Percentiles rank a stretch among this genome's conserved stretches.
Evolutionary conservation across 352 stramenopile species (phyloP).

Genomic region (Phytopythium oedochilum): DNA sequence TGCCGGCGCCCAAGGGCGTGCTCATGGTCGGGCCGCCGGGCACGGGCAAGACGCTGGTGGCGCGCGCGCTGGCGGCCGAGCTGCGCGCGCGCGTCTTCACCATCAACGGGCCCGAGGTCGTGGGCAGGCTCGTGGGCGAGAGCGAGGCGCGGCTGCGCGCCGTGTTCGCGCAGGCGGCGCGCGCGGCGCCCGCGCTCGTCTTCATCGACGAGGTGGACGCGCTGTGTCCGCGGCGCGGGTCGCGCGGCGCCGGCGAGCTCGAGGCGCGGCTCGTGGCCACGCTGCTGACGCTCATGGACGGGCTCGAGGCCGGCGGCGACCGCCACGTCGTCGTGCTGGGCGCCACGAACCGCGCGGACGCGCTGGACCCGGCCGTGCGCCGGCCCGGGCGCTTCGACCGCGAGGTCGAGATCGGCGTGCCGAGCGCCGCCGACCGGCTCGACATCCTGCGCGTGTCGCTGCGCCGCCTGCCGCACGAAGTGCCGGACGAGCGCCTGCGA

Average conservation of each 20-base stretch:
- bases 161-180: conserved; percentile 51
- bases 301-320: conserved; percentile 36
- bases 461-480: conserved; percentile 76
- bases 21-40: conserved; percentile 95
- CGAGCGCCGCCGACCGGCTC: conserved; percentile 88
- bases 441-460: conserved; percentile 93
- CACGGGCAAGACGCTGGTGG: conserved; percentile 96
- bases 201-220: conserved; percentile 92
- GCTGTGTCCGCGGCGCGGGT: conserved; percentile 84
- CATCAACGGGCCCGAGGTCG: conserved; percentile 96
- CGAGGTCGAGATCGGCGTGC: conserved; percentile 96
- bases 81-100: conserved; percentile 92
- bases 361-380: conserved; percentile 90
- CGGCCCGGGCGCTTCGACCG: conserved; percentile 95
- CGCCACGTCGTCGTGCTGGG: conserved; percentile 69
- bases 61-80: conserved; percentile 89
- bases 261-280: conserved; percentile 85
- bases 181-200: conserved; percentile 51
- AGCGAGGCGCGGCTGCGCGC: conserved; percentile 77
- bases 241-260: conserved; percentile 72
- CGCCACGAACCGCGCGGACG: conserved; percentile 86
- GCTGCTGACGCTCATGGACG: conserved; percentile 89
- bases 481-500: conserved; percentile 82
- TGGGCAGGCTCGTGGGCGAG: conserved; percentile 95
- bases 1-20: conserved; percentile 94